Evolutionary conservation across 2,329 filamentous ascomycete species (phyloP).

Genomic region (Tolypocladium album): DNA sequence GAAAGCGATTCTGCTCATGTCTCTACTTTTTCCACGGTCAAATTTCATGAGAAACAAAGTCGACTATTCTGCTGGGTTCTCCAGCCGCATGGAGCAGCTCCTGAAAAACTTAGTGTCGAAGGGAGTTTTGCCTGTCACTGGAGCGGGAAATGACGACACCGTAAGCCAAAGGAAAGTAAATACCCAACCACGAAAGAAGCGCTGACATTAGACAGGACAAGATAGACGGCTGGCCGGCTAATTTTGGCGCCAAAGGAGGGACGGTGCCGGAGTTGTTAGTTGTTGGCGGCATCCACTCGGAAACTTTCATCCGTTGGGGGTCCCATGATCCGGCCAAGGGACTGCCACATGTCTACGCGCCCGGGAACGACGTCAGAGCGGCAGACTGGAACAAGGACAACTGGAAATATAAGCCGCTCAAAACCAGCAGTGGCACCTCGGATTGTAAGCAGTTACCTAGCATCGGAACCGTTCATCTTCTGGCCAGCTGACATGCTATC

Average conservation of each 20-base stretch:
- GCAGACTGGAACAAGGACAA: background rate
- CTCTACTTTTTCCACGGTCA: background rate
- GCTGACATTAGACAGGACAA: background rate
- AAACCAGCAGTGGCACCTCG: background rate
- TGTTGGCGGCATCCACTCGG: background rate
- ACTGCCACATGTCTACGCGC: background rate
- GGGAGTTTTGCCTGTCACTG: background rate
- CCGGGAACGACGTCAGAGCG: background rate
- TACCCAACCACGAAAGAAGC: background rate
- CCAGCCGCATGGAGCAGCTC: background rate
- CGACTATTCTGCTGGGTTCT: background rate
- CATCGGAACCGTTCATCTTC: background rate
- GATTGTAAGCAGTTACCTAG: background rate
- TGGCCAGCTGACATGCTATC: background rate
- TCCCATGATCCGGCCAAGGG: background rate
- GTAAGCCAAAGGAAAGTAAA: background rate
- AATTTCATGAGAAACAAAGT: background rate
- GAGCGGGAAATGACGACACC: background rate
- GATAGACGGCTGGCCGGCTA: background rate
- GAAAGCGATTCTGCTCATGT: background rate
- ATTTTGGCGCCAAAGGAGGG: background rate
- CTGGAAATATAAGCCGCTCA: background rate
- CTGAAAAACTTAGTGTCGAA: background rate
- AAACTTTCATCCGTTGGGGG: background rate
- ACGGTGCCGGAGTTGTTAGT: background rate